Percentiles rank a stretch among this genome's conserved stretches.
Conservation (phyloP, 1,139 yeast genomes). For the Debaryomycetaceae sp. region DNA sequence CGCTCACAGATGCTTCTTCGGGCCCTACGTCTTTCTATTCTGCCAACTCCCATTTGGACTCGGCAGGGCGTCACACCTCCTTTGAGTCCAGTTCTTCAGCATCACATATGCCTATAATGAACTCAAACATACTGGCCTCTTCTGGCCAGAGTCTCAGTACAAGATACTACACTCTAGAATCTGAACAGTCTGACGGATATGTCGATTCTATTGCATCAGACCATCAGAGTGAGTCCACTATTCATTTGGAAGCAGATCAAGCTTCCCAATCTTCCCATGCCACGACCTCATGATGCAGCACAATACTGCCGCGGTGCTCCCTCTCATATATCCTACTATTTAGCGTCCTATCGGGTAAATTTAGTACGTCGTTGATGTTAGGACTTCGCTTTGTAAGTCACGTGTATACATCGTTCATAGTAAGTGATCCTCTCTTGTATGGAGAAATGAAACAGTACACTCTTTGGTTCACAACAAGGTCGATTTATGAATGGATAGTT, state of each 20-base stretch:
- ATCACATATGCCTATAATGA: neutral
- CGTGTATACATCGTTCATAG: too few species aligned
- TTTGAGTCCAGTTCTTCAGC: neutral
- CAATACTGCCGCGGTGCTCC: neutral
- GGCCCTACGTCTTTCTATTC: conserved; percentile 12
- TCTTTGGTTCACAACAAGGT: too few species aligned
- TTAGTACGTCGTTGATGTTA: neutral
- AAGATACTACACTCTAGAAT: neutral
- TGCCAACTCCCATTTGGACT: conserved; percentile 9
- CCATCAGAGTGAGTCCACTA: neutral
- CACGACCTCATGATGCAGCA: neutral
- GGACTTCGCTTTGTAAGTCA: too few species aligned
- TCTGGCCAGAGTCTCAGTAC: neutral
- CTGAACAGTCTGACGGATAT: neutral
- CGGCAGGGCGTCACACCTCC: neutral
- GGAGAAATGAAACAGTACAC: too few species aligned
- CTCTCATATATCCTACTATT: neutral
- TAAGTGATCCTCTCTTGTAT: too few species aligned
- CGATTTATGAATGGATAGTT: too few species aligned
- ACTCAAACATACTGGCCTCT: neutral
- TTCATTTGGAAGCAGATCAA: neutral
- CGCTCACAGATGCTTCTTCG: neutral
- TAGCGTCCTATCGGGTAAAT: neutral
- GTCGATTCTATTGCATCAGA: neutral
- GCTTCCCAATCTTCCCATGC: neutral